Percentiles rank a stretch among this genome's conserved stretches.
phyloP scores from a whole-genome alignment of 371 early-diverging fungal species.

The Blakeslea trispora region DNA sequence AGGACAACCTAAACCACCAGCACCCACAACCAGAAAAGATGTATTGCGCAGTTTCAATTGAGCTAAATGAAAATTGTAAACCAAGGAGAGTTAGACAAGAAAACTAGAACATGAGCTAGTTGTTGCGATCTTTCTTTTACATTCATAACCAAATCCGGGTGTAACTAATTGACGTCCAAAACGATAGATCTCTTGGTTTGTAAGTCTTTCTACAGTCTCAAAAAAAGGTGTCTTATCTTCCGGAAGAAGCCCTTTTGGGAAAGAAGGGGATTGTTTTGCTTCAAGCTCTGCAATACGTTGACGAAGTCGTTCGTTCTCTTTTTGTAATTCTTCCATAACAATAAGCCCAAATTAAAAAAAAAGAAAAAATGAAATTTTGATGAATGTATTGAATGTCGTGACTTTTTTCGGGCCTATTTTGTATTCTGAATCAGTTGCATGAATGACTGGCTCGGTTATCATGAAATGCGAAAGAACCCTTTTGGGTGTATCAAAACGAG shows the following conservation, averaged over 20 bases:
- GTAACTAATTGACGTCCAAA: conserved; percentile 95
- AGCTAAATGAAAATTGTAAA: conserved; percentile 45
- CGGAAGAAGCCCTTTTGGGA: conserved; percentile 7
- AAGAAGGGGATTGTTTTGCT: conserved; percentile 7
- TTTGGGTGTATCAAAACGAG: too few species aligned
- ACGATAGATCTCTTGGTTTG: conserved; percentile 75
- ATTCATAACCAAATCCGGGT: conserved; percentile 79
- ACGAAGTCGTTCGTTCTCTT: conserved; percentile 34
- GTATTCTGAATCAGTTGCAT: too few species aligned
- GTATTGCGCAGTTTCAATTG: conserved; percentile 81
- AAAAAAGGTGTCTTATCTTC: conserved; percentile 15
- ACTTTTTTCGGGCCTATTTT: too few species aligned
- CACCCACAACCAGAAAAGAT: conserved; percentile 91
- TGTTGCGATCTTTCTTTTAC: conserved; percentile 47
- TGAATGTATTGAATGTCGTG: too few species aligned
- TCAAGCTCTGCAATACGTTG: conserved; percentile 38
- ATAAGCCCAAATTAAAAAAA: not conserved
- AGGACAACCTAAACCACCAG: conserved; percentile 97
- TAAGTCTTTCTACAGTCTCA: conserved; percentile 32
- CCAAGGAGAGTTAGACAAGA: too few species aligned
- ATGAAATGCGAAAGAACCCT: too few species aligned
- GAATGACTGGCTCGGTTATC: too few species aligned
- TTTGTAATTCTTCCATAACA: not conserved
- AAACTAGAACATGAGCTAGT: too few species aligned
- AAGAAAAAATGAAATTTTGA: too few species aligned